phyloP scores from a whole-genome alignment of 2,329 filamentous ascomycete species.

The Pleurostoma richardsiae region DNA sequence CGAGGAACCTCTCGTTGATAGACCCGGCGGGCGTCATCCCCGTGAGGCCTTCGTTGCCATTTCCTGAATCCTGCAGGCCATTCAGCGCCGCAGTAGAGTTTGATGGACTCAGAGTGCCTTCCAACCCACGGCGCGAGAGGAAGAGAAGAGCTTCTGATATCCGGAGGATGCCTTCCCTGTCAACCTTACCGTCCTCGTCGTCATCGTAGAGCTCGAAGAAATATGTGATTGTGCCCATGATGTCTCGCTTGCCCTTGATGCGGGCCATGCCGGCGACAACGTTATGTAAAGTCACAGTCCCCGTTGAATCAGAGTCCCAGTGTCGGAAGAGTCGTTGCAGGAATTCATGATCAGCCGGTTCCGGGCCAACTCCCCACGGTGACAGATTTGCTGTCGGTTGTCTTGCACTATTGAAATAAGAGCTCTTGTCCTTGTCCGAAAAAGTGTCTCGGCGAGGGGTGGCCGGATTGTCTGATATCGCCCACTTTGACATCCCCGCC shows the following conservation, averaged over 20 bases:
- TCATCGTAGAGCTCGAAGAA: constrained; percentile 98
- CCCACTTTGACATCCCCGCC: constrained; percentile 86
- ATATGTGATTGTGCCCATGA: constrained; percentile 96
- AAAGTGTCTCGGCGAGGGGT: constrained; percentile 44
- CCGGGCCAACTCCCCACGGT: constrained; percentile 51
- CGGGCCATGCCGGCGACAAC: constrained; percentile 86
- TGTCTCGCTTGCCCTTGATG: constrained; percentile 89
- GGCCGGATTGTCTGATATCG: constrained; percentile 77
- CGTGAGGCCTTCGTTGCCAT: constrained; percentile 21
- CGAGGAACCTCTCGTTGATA: constrained; percentile 82
- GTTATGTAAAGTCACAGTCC: constrained; percentile 81
- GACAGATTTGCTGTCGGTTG: constrained; percentile 37
- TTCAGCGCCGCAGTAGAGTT: constrained; percentile 51
- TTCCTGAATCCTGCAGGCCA: constrained; percentile 25
- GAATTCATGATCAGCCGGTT: constrained; percentile 91
- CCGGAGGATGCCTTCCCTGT: constrained; percentile 87
- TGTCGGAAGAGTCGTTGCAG: constrained; percentile 79
- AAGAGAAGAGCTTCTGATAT: constrained; percentile 95
- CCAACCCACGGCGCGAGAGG: constrained; percentile 81
- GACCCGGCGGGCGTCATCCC: constrained; percentile 46
- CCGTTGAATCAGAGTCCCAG: constrained; percentile 77
- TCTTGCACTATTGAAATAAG: constrained; percentile 56
- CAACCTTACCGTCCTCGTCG: constrained; percentile 82
- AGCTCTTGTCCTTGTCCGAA: constrained; percentile 47
- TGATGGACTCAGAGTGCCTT: constrained; percentile 65